phyloP scores from a whole-genome alignment of 2,329 filamentous ascomycete species.

The Fusarium sp. region DNA sequence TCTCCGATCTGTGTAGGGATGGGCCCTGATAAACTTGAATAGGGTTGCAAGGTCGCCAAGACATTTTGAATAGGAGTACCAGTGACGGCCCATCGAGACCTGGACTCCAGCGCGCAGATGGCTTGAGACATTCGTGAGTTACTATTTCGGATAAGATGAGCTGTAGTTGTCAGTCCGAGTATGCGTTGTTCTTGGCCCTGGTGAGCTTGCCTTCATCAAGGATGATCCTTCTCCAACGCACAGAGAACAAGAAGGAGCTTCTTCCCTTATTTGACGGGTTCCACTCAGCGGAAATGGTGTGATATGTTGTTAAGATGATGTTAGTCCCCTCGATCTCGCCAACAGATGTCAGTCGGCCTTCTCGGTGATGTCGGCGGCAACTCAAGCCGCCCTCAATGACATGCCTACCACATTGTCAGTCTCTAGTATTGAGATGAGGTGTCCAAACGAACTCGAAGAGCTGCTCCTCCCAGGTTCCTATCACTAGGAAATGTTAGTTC shows the following conservation, averaged over 20 bases:
- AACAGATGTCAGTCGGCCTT: constrained; percentile 26
- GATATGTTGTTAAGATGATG: constrained; percentile 57
- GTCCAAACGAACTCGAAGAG: constrained; percentile 33
- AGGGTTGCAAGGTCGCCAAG: constrained; percentile 57
- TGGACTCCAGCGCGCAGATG: constrained; percentile 52
- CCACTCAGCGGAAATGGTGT: constrained; percentile 55
- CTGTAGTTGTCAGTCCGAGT: not conserved
- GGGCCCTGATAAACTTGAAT: constrained; percentile 56
- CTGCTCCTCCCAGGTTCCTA: constrained; percentile 55
- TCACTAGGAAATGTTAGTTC: constrained; percentile 44
- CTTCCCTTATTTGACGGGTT: constrained; percentile 7
- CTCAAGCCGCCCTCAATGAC: constrained; percentile 35
- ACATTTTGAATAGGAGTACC: constrained; percentile 63
- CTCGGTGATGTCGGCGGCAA: constrained; percentile 49
- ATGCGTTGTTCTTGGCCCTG: not conserved
- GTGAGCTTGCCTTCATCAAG: constrained; percentile 31
- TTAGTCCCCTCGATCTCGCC: constrained; percentile 28
- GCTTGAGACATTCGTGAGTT: constrained; percentile 44
- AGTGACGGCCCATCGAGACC: constrained; percentile 59
- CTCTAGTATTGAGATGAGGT: rapidly evolving
- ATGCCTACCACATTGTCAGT: constrained; percentile 37
- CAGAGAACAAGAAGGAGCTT: constrained; percentile 48
- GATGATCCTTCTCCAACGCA: constrained; percentile 49
- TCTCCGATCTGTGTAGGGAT: constrained; percentile 52
- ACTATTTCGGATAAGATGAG: constrained; percentile 33